Evolutionary conservation across 352 stramenopile genomes (phyloP).

Genomic region (Elongisporangium prolatum): DNA sequence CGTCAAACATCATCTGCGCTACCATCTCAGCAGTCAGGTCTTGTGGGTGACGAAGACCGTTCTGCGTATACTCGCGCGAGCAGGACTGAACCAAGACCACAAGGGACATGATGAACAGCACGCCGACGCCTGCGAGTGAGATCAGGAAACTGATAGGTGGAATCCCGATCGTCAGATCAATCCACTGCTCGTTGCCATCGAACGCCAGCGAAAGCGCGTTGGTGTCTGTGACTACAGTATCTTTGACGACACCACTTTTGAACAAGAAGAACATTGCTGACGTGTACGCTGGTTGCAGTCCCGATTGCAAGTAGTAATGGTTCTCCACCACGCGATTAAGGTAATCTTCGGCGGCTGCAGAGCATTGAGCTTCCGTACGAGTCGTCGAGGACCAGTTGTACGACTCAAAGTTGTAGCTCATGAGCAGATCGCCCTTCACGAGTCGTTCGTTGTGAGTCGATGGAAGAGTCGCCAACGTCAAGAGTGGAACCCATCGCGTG

Average conservation of each 20-base stretch:
- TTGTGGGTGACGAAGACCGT: no score
- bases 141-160: no score
- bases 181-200: no score
- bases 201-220: no score
- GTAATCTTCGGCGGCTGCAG: slow-evolving; percentile 30
- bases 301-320: slow-evolving; percentile 35
- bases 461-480: slow-evolving; percentile 23
- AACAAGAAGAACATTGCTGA: slow-evolving; percentile 52
- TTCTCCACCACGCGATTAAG: slow-evolving; percentile 29
- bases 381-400: slow-evolving; percentile 11
- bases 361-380: slow-evolving; percentile 29
- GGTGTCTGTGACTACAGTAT: no score
- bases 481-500: slow-evolving; percentile 34
- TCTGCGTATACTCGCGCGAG: no score
- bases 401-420: slow-evolving; percentile 19
- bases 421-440: slow-evolving; percentile 27
- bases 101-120: no score
- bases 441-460: slow-evolving; percentile 3
- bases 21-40: no score
- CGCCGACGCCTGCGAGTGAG: no score
- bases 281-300: slow-evolving; percentile 45
- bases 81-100: no score
- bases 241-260: slow-evolving; percentile 31
- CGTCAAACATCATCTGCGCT: no score
- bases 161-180: no score